Base-by-base conservation (phyloP, 2,329 filamentous ascomycete species). In the Sporothrix curviconia region DNA sequence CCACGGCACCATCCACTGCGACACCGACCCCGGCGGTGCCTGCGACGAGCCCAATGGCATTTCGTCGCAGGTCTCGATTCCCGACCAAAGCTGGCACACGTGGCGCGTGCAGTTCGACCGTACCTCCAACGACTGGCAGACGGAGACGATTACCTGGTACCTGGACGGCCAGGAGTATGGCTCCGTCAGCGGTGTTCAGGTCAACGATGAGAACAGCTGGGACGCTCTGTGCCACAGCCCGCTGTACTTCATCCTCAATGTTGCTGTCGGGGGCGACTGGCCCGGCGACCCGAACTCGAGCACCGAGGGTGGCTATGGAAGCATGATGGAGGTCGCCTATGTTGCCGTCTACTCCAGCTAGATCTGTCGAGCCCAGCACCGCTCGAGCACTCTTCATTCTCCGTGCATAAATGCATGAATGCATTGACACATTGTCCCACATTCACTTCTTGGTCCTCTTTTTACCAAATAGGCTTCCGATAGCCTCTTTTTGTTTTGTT, bases 1-100 rank as follows among this genome's bases (percentile, higher is more conserved):
- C 12, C 72, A 75, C 40, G 77, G 74, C 12, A 77, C 75, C 9
- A 66, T 76, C 14, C 79, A 82, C 68, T 82, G 78, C 65, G 76
- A 77, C 19, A 59, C 59, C 9, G 60, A 65, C 4, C 70, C 70
- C 2, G 77, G 76, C 8, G 77, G 78, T 1, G 69, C 74, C 34
- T 81, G 78, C 71, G 72, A 75, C 40, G 78, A 81, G 67, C 75
- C 75, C 2, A 65, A 51, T 14, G 78, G 78, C 15, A 68, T 74
- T 22, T 68, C 70, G 4, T 66, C 65, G 24, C 60, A 62, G 7
- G 69, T 72, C 11, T 34, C 58, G 36, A 69, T 81, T n/a, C 70
- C 75, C 0, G 74, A 77, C 64, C 68, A 76, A 61, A 68, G 71
- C 25, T 79, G 75, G 70, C 78, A 80, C 63, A 71, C 68, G 8